Base-by-base conservation (phyloP, 371 early-diverging fungal species). In the Dichotomocladium elegans region DNA sequence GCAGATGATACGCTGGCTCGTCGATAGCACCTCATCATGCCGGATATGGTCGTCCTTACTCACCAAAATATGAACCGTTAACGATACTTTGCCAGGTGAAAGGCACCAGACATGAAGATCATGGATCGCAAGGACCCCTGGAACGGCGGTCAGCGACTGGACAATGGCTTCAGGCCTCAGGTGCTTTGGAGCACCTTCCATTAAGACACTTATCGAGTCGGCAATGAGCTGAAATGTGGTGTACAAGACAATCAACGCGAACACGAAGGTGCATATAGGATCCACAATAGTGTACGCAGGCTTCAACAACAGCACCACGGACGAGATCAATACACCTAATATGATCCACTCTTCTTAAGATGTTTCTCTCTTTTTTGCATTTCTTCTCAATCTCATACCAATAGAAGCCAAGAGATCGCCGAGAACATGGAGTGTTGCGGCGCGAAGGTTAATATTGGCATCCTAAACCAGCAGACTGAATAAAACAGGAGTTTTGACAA, bases 211-310 rank as follows among this genome's bases (percentile, higher is more conserved):
- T 3, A 87, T 27, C 8, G 80, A 85, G 50, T 89, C 81, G 35
- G 64, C 62, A 43, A 87, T 77, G 24, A 87, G 64, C 19, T 71
- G 62, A 19, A 79, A 72, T 1, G 94, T 93, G 9, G 93, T 89
- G 31, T 66, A 68, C 12, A 95, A 62, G 14, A 93, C 93, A 35
- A 93, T 61, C 26, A 87, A 60, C 1, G 91, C 87, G 65, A 93
- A 95, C 19, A 90, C 29, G 56, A 93, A 83, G 6, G 94, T 93
- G 72, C 93, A 93, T n/a, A 91, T 53, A 4, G 93, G 90, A 62
- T 95, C 94, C 27, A 91, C 85, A 56, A 86, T 78, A 12, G 86
- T 82, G 40, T 64, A 59, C 12, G 61, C 58, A 5, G 92, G 92
- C 44, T 82, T 79, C 53, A 88, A 72, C 34, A 80, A 80, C n/a